Percentiles rank a stretch among this genome's conserved stretches.
Conservation (phyloP, 192 early-diverging fungal species). For the Cladochytrium replicatum region DNA sequence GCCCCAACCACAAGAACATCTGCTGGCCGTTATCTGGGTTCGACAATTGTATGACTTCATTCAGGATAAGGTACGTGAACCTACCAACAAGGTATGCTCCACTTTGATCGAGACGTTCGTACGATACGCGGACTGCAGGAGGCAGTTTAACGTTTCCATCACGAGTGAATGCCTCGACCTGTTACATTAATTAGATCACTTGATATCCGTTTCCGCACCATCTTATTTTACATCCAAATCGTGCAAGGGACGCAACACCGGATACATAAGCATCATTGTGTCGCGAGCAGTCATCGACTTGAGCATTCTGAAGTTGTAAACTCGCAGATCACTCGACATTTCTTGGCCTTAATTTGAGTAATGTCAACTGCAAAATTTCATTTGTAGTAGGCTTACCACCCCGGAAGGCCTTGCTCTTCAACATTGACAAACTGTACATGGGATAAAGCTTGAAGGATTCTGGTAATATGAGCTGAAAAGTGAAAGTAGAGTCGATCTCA, state of each 20-base stretch:
- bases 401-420: slow-evolving; percentile 77
- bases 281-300: slow-evolving; percentile 65
- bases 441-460: slow-evolving; percentile 93
- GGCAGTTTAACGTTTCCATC: slow-evolving; percentile 58
- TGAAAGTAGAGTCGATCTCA: too few relatives aligned
- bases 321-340: slow-evolving; percentile 70
- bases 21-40: slow-evolving; percentile 71
- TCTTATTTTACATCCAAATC: slow-evolving; percentile 45
- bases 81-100: slow-evolving; percentile 77
- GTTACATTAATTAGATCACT: too few relatives aligned
- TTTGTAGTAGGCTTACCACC: slow-evolving; percentile 43
- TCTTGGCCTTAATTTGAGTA: too few relatives aligned
- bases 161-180: slow-evolving; percentile 37
- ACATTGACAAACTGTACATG: slow-evolving; percentile 69
- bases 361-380: too few relatives aligned
- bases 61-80: too few relatives aligned
- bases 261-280: slow-evolving; percentile 75
- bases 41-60: slow-evolving; percentile 7
- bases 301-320: slow-evolving; percentile 67
- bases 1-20: slow-evolving; percentile 80
- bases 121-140: slow-evolving; percentile 58
- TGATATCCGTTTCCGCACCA: too few relatives aligned
- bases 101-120: slow-evolving; percentile 56
- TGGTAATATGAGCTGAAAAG: slow-evolving; percentile 74
- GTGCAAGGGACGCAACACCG: slow-evolving; percentile 64